These are phyloP conservation scores for Stygiomarasmius scandens DNA, from an alignment of 1,284 basidiomycete genomes.

Conservation along the genomic window DNA sequence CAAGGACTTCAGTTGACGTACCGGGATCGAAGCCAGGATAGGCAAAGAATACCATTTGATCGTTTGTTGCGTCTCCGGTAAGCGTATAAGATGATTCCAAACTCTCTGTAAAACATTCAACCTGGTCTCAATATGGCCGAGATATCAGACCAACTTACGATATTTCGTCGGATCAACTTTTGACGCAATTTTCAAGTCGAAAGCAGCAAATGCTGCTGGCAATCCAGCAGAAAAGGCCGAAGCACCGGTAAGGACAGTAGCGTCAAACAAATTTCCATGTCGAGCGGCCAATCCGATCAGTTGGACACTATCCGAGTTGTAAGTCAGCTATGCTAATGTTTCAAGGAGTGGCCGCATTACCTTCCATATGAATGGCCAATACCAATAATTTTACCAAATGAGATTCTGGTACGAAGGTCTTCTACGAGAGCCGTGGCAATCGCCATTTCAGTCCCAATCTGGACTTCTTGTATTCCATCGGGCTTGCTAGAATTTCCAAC, in stretches of 20 bases:
- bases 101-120: not conserved
- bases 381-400: conserved; percentile 28
- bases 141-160: not conserved
- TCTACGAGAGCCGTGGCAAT: conserved; percentile 30
- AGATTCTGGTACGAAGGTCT: conserved; percentile 21
- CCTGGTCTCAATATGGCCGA: too few relatives aligned
- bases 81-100: not conserved
- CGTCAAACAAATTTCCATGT: conserved; percentile 1
- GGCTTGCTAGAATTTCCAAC: conserved; percentile 30
- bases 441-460: conserved; percentile 35
- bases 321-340: not conserved
- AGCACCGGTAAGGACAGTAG: not conserved
- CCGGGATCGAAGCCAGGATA: conserved; percentile 36
- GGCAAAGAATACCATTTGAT: conserved; percentile 37
- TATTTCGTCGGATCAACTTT: not conserved
- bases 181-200: conserved; percentile 3
- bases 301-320: not conserved
- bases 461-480: conserved; percentile 30
- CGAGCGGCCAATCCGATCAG: not conserved
- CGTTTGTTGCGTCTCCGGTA: conserved; percentile 25
- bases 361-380: conserved; percentile 34
- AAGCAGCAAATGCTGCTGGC: not conserved
- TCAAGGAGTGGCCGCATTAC: conserved; percentile 16
- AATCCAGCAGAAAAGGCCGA: not conserved
- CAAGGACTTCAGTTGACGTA: conserved; percentile 23